phyloP scores from a whole-genome alignment of 139 green algal species.

The Desmodesmus armatus region DNA sequence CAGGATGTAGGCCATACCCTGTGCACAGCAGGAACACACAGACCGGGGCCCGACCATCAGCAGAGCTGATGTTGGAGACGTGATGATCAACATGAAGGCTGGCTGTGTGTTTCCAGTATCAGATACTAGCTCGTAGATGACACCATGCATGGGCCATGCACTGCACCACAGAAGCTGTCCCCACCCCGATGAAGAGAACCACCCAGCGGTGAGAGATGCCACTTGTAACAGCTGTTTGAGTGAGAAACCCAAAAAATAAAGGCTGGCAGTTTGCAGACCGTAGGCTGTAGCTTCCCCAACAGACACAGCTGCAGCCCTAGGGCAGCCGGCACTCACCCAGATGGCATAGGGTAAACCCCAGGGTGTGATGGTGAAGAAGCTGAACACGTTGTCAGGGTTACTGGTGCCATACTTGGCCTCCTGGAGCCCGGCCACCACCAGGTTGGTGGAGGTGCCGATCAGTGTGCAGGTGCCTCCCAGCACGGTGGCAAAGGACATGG shows the following conservation, averaged over 20 bases:
- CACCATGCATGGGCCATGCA: no score
- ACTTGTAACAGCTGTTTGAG: no score
- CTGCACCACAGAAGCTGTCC: no score
- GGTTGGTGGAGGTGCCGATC: slow-evolving; percentile 88
- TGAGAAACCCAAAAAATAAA: no score
- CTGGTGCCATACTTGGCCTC: slow-evolving; percentile 25
- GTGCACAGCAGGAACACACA: neutral
- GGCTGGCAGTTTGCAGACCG: no score
- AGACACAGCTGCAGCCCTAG: neutral
- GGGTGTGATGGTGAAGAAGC: slow-evolving; percentile 70
- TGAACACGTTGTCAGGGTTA: slow-evolving; percentile 1
- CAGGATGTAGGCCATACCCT: slow-evolving; percentile 43
- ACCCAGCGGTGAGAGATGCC: no score
- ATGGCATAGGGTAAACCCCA: slow-evolving; percentile 63
- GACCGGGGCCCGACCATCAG: no score
- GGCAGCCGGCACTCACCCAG: slow-evolving; percentile 2
- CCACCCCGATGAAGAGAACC: no score
- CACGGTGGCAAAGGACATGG: slow-evolving; percentile 78
- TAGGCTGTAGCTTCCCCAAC: neutral
- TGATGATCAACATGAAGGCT: no score
- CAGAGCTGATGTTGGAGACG: no score
- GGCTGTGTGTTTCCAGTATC: no score
- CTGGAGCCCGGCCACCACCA: slow-evolving; percentile 77
- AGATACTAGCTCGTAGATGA: no score
- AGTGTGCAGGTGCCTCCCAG: slow-evolving; percentile 84